A percentile compares a stretch with the other conserved stretches of the same genome.
Evolutionary conservation across 768 basidiomycete genomes (phyloP).

Genomic region (Lyophyllum decastes): DNA sequence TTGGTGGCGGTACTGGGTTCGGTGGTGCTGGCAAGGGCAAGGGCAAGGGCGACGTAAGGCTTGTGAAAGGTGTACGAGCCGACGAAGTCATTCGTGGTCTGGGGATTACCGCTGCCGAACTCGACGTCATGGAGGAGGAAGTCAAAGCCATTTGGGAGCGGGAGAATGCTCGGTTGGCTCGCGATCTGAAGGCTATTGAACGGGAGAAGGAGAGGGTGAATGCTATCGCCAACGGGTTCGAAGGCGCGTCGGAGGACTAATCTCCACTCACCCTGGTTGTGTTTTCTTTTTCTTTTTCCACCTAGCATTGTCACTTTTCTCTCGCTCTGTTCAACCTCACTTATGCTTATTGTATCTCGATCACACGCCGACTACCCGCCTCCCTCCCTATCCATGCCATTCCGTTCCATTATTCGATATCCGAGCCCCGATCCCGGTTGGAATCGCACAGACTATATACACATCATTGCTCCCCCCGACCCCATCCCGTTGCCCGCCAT

Average conservation of each 20-base stretch:
- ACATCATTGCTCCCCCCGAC: slow-evolving; percentile 1
- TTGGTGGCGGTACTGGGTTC: slow-evolving; percentile 40
- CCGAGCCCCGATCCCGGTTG: slow-evolving; percentile 10
- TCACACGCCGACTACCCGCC: slow-evolving; percentile 10
- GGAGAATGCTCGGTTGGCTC: slow-evolving; percentile 45
- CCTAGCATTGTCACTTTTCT: slow-evolving; percentile 8
- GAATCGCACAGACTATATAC: slow-evolving; percentile 14
- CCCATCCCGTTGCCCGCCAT: neutral
- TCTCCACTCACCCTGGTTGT: neutral
- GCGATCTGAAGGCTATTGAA: slow-evolving; percentile 40
- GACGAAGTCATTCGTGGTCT: slow-evolving; percentile 76
- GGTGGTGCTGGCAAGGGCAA: slow-evolving; percentile 43
- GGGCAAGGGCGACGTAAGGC: slow-evolving; percentile 47
- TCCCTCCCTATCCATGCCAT: slow-evolving; percentile 2
- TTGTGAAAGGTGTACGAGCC: slow-evolving; percentile 62
- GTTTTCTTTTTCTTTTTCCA: neutral
- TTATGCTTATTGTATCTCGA: slow-evolving; percentile 20
- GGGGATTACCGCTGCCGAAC: slow-evolving; percentile 41
- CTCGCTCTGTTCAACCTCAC: slow-evolving; percentile 5
- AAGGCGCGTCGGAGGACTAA: slow-evolving; percentile 23
- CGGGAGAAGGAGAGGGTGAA: slow-evolving; percentile 15
- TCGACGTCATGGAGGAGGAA: slow-evolving; percentile 51
- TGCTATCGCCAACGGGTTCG: slow-evolving; percentile 14
- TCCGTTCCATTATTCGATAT: neutral
- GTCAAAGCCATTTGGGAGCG: slow-evolving; percentile 54